phyloP scores from a whole-genome alignment of 306 rosid species.

The Vicia villosa region DNA sequence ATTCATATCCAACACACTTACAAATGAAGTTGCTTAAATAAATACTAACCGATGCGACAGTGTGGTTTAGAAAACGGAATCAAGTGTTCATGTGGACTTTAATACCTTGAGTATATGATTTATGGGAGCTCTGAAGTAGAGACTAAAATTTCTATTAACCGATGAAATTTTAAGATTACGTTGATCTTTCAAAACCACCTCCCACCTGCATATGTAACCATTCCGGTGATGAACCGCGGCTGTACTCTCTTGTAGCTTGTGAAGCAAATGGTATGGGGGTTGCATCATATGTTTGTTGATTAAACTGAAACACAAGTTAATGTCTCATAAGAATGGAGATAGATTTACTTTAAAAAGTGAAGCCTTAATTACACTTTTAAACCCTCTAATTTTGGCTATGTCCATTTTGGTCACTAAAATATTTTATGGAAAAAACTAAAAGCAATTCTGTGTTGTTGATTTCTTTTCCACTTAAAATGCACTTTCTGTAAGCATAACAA shows the following conservation, averaged over 20 bases:
- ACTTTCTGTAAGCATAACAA: too few relatives aligned
- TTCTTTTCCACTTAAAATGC: too few relatives aligned
- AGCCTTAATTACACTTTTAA: not conserved
- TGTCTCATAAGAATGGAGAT: conserved; percentile 34
- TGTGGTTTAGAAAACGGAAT: conserved; percentile 42
- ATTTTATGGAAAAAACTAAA: not conserved
- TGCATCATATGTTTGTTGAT: conserved; percentile 72
- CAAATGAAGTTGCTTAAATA: conserved; percentile 48
- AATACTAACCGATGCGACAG: conserved; percentile 42
- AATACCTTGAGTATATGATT: conserved; percentile 52
- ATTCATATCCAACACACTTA: conserved; percentile 54
- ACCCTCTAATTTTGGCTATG: not conserved
- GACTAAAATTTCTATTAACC: conserved; percentile 38
- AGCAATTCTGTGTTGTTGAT: too few relatives aligned
- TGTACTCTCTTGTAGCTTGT: conserved; percentile 73
- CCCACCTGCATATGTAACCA: conserved; percentile 99
- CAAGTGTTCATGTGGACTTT: conserved; percentile 44
- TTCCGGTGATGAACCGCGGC: conserved; percentile 78
- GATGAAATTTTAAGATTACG: conserved; percentile 48
- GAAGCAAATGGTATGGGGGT: conserved; percentile 61
- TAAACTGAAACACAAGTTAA: conserved; percentile 57
- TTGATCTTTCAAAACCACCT: conserved; percentile 75
- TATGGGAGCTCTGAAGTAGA: conserved; percentile 47
- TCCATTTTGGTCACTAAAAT: not conserved
- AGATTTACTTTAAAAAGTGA: conserved; percentile 29